These are phyloP conservation scores for Paspalum vaginatum DNA, from an alignment of 176 grass and related monocot genomes.

Conservation along the genomic window DNA sequence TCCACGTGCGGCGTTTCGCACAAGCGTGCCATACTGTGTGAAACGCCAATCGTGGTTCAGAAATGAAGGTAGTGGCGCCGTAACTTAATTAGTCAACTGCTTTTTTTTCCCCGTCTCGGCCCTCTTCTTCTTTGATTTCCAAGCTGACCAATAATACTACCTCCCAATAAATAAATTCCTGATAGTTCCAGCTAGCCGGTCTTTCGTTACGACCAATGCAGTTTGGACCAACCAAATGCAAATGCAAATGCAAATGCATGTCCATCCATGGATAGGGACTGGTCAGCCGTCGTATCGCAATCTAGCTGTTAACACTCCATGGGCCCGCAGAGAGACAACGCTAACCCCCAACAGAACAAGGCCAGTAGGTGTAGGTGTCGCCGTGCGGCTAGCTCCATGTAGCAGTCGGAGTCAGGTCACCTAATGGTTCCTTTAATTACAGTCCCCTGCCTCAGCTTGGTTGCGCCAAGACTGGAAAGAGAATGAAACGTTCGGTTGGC, in stretches of 20 bases:
- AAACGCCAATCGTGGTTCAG: no score
- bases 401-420: conserved; percentile 31
- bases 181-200: not conserved
- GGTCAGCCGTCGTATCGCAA: conserved; percentile 9
- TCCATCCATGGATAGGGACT: not conserved
- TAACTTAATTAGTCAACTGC: conserved; percentile 23
- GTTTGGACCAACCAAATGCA: not conserved
- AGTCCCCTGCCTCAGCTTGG: not conserved
- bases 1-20: no score
- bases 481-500: not conserved
- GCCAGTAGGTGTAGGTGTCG: not conserved
- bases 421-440: conserved; percentile 6
- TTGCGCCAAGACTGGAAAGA: not conserved
- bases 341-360: conserved; percentile 40
- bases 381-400: conserved; percentile 16
- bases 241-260: no score
- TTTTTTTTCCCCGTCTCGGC: not conserved
- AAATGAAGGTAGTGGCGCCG: no score
- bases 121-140: not conserved
- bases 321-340: not conserved
- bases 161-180: not conserved
- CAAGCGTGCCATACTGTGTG: no score
- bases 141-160: not conserved
- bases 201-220: conserved; percentile 42
- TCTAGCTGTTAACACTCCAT: conserved; percentile 23